These are phyloP conservation scores for Senna tora DNA, from an alignment of 306 rosid genomes.

Conservation along the genomic window DNA sequence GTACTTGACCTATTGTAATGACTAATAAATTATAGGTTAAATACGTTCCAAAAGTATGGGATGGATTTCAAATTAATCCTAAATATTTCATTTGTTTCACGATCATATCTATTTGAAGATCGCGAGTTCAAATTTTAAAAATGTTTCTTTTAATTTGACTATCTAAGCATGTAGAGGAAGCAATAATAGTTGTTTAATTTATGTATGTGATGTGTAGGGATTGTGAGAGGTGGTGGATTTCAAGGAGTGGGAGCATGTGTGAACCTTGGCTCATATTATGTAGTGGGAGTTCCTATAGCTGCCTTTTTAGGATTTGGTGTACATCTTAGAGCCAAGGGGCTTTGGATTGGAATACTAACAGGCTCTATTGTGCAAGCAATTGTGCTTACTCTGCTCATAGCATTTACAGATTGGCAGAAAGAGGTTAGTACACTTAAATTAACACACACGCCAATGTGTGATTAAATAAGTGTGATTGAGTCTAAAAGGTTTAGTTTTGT, in stretches of 20 bases:
- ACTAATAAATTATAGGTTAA: too few relatives aligned
- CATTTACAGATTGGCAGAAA: constrained; percentile 49
- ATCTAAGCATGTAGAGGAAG: too few relatives aligned
- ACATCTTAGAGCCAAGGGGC: constrained; percentile 41
- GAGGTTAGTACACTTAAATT: constrained; percentile 39
- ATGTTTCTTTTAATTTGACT: too few relatives aligned
- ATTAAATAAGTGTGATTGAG: neutral
- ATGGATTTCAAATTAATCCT: too few relatives aligned
- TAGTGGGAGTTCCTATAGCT: constrained; percentile 43
- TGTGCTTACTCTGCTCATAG: constrained; percentile 34
- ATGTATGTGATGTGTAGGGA: constrained; percentile 41
- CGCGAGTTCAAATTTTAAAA: too few relatives aligned
- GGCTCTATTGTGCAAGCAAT: constrained; percentile 41
- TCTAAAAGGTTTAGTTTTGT: constrained; percentile 10
- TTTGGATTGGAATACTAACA: constrained; percentile 48
- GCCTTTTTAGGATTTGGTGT: constrained; percentile 42
- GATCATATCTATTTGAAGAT: too few relatives aligned
- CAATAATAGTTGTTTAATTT: too few relatives aligned
- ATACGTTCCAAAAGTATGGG: too few relatives aligned
- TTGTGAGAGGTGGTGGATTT: constrained; percentile 55
- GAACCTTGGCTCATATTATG: constrained; percentile 55
- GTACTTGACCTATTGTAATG: too few relatives aligned
- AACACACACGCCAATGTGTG: too few relatives aligned
- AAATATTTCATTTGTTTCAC: too few relatives aligned
- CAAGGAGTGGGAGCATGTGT: constrained; percentile 46